phyloP scores from a whole-genome alignment of 2,329 filamentous ascomycete genomes.

The Pestalotiopsis sp. region DNA sequence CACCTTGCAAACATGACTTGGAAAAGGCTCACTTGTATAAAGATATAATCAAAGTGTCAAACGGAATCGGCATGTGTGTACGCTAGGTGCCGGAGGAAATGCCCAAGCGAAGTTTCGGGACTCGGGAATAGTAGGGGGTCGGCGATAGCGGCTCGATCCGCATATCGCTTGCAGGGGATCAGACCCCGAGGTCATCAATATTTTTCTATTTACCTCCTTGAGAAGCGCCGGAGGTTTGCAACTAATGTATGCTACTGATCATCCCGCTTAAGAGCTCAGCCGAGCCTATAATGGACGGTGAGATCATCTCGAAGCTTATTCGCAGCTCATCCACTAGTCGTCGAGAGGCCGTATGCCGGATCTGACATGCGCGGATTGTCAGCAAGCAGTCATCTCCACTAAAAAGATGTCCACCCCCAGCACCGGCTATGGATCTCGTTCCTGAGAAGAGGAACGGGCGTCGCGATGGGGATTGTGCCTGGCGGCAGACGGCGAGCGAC shows the following conservation, averaged over 20 bases:
- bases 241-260: neutral
- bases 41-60: neutral
- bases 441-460: too few species aligned
- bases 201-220: neutral
- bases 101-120: neutral
- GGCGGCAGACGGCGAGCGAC: too few species aligned
- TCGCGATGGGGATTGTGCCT: too few species aligned
- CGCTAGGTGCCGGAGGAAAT: neutral
- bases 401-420: too few species aligned
- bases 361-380: too few species aligned
- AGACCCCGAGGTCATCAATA: neutral
- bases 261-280: neutral
- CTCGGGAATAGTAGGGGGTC: neutral
- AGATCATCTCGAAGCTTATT: neutral
- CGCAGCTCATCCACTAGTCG: neutral
- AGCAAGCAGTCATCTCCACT: too few species aligned
- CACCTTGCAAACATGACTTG: neutral
- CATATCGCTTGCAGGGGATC: neutral
- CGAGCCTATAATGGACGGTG: neutral
- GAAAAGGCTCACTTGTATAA: neutral
- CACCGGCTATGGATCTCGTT: too few species aligned
- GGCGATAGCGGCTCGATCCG: conserved; percentile 6
- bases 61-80: neutral
- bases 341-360: too few species aligned
- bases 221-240: neutral